Base-by-base conservation (phyloP, 495 filamentous ascomycete genomes). In the Aspergillus affinis region DNA sequence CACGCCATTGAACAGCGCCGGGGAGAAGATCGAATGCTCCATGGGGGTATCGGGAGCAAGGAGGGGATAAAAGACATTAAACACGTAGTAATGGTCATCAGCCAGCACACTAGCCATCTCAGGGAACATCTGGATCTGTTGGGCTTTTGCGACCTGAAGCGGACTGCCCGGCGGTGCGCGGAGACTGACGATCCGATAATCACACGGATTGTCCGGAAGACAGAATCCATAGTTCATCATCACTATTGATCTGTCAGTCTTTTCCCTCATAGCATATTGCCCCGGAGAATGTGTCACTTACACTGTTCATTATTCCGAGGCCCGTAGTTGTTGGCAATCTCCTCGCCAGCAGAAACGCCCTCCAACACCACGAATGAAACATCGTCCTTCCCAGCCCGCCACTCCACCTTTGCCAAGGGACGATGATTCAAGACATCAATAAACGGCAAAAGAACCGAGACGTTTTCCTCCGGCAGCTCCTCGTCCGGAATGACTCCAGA, bases 221-320 rank as follows among this genome's bases (percentile, higher is more conserved):
- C 82, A 83, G 68, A 90, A 90, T 4, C 87, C 87, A 51, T 90
- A 90, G 48, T 87, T 87, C 72, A 88, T 76, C 53, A 90, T 75
- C 30, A 89, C 84, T 86, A 21, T 6, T 26, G 13, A 2, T 46
- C 44, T 29, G 60, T 66, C 29, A 69, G 44, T 63, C 26, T 29
- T 9, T 3, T 10, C 19, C 48, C 18, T n/a, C 48, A 18, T 54
- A 18, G 26, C 10, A 44, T 27, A 4, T 7, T 36, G 2, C 29
- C 36, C 3, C n/a, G 32, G 9, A 48, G 44, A 51, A n/a, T 4
- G 23, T 46, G 18, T 26, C n/a, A 74, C 80, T 47, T 63, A 85
- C 84, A 66, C 64, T 89, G 85, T 63, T 85, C 86, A 59, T 90
- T 90, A 53, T 82, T 78, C 52, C 88, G 86, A 4, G 85, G 81